Percentiles rank a stretch among this genome's conserved stretches.
Evolutionary conservation across 202 grass and related monocot species (phyloP).

Genomic region (Eragrostis tef): DNA sequence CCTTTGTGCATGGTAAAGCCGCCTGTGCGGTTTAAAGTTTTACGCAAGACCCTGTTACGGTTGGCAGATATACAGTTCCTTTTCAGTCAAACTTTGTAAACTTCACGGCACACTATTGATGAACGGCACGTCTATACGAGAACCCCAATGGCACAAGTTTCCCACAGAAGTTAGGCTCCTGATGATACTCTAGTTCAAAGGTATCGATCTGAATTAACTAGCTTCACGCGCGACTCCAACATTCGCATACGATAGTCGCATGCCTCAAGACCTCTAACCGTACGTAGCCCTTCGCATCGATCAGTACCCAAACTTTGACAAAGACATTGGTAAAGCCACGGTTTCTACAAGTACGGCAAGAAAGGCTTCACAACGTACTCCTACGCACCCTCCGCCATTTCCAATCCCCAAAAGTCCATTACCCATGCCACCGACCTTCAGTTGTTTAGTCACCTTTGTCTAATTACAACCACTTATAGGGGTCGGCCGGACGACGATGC

Average conservation of each 20-base stretch:
- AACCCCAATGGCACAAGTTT: conserved; percentile 16
- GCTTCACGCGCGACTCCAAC: neutral
- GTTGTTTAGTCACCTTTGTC: conserved; percentile 1
- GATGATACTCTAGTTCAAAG: neutral
- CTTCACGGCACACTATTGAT: neutral
- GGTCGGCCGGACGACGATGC: neutral
- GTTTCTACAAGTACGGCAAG: conserved; percentile 7
- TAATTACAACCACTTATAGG: neutral
- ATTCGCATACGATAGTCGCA: too few relatives aligned
- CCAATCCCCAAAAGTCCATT: neutral
- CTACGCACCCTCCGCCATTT: neutral
- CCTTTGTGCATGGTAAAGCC: neutral
- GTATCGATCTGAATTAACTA: neutral
- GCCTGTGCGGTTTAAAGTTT: neutral
- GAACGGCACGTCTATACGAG: neutral
- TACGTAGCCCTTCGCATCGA: neutral
- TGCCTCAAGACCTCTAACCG: too few relatives aligned
- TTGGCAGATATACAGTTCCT: neutral
- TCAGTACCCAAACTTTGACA: too few relatives aligned
- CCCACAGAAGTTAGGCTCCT: conserved; percentile 2
- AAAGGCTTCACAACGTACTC: conserved; percentile 7
- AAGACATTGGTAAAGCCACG: neutral
- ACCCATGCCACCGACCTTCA: conserved; percentile 9
- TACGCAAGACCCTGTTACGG: neutral
- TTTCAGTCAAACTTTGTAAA: neutral